Evolutionary conservation across 345 rosid genomes (phyloP).

Genomic region (Moricandia arvensis): DNA sequence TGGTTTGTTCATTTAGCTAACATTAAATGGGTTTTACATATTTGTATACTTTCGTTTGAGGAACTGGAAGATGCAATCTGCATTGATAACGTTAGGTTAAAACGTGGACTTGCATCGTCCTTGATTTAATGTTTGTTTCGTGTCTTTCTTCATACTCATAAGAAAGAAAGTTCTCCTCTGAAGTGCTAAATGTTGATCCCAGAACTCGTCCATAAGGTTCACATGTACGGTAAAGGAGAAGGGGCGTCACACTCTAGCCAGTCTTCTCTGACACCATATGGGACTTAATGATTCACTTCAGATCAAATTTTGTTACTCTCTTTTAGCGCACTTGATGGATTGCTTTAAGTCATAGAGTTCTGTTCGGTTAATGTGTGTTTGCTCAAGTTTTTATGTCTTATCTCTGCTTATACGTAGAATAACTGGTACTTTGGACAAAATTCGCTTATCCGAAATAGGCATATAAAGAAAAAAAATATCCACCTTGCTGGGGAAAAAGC

Average conservation of each 20-base stretch:
- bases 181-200: conserved; percentile 27
- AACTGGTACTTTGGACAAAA: conserved; percentile 34
- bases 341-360: background rate
- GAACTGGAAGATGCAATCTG: too few species aligned
- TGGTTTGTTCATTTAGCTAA: too few species aligned
- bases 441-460: conserved; percentile 27
- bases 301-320: background rate
- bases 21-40: too few species aligned
- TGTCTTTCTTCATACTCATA: background rate
- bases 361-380: background rate
- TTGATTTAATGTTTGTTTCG: too few species aligned
- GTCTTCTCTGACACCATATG: conserved; percentile 29
- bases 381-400: background rate
- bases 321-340: background rate
- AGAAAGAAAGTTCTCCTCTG: conserved; percentile 17
- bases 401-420: conserved; percentile 11
- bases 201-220: conserved; percentile 33
- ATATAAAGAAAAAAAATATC: conserved; percentile 32
- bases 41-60: too few species aligned
- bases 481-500: conserved; percentile 35
- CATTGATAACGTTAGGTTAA: too few species aligned
- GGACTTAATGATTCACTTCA: conserved; percentile 20
- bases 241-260: conserved; percentile 15
- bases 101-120: too few species aligned
- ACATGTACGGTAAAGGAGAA: conserved; percentile 34